Percentiles rank a stretch among this genome's conserved stretches.
phyloP scores from a whole-genome alignment of 768 basidiomycete genomes.

The Boletus insuetus region DNA sequence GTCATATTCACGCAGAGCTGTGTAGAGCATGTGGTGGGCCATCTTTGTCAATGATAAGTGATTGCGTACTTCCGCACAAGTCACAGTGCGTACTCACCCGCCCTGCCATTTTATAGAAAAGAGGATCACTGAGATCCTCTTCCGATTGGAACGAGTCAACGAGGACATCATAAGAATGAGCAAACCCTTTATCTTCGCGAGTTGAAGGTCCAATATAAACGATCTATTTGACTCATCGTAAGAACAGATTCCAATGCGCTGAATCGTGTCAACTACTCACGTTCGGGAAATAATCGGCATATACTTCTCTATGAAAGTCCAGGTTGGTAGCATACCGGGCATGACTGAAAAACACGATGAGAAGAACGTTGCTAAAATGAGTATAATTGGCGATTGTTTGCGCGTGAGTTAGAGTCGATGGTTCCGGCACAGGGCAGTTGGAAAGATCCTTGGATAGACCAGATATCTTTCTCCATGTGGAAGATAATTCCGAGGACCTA shows the following conservation, averaged over 20 bases:
- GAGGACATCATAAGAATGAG: constrained; percentile 48
- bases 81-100: constrained; percentile 30
- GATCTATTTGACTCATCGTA: constrained; percentile 31
- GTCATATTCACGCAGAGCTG: constrained; percentile 39
- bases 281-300: constrained; percentile 48
- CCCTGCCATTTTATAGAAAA: constrained; percentile 43
- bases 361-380: constrained; percentile 40
- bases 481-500: constrained; percentile 1
- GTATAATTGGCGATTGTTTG: constrained; percentile 28
- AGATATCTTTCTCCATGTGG: not conserved
- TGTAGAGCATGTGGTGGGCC: constrained; percentile 56
- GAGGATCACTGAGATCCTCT: constrained; percentile 39
- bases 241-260: not conserved
- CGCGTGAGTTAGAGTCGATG: constrained; percentile 18
- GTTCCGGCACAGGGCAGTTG: constrained; percentile 16
- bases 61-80: not conserved
- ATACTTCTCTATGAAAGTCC: constrained; percentile 46
- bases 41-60: constrained; percentile 26
- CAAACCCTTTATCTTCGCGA: constrained; percentile 46
- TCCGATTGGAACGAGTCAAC: constrained; percentile 46
- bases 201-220: constrained; percentile 47
- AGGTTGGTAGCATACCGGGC: constrained; percentile 45
- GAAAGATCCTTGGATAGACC: not conserved
- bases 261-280: constrained; percentile 25
- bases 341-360: constrained; percentile 52